phyloP scores from a whole-genome alignment of 2,329 filamentous ascomycete species.

The Podosphaera xanthii region DNA sequence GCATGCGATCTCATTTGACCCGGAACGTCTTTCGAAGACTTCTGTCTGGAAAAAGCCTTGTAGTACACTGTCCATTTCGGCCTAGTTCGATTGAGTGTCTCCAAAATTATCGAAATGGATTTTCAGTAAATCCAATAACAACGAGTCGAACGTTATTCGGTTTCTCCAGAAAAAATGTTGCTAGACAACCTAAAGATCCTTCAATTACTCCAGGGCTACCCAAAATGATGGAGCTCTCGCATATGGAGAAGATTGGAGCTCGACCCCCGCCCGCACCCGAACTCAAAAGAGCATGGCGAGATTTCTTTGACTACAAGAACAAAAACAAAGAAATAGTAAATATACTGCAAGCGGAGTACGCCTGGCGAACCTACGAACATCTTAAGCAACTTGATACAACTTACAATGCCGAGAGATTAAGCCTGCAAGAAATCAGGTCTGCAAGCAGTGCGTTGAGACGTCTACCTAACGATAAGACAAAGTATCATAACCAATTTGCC shows the following conservation, averaged over 20 bases:
- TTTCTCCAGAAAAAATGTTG: slow-evolving; percentile 32
- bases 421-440: slow-evolving; percentile 4
- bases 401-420: slow-evolving; percentile 5
- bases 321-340: slow-evolving; percentile 29
- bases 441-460: slow-evolving; percentile 5
- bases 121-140: slow-evolving; percentile 11
- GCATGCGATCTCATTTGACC: slow-evolving; percentile 36
- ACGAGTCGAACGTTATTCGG: slow-evolving; percentile 35
- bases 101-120: slow-evolving; percentile 21
- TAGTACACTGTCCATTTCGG: slow-evolving; percentile 15
- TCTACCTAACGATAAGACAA: slow-evolving; percentile 9
- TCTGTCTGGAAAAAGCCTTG: slow-evolving; percentile 24
- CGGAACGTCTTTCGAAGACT: slow-evolving; percentile 35
- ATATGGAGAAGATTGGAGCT: slow-evolving; percentile 35
- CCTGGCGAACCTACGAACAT: slow-evolving; percentile 35
- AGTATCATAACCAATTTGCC: slow-evolving; percentile 9
- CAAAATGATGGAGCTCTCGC: slow-evolving; percentile 44
- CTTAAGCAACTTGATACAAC: slow-evolving; percentile 18
- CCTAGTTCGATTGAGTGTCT: slow-evolving; percentile 9
- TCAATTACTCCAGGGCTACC: slow-evolving; percentile 49
- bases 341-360: slow-evolving; percentile 41
- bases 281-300: slow-evolving; percentile 38
- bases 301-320: slow-evolving; percentile 36
- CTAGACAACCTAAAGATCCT: slow-evolving; percentile 34
- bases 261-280: slow-evolving; percentile 41